phyloP scores from a whole-genome alignment of 139 green algal genomes.

The Asterochloris sp. region DNA sequence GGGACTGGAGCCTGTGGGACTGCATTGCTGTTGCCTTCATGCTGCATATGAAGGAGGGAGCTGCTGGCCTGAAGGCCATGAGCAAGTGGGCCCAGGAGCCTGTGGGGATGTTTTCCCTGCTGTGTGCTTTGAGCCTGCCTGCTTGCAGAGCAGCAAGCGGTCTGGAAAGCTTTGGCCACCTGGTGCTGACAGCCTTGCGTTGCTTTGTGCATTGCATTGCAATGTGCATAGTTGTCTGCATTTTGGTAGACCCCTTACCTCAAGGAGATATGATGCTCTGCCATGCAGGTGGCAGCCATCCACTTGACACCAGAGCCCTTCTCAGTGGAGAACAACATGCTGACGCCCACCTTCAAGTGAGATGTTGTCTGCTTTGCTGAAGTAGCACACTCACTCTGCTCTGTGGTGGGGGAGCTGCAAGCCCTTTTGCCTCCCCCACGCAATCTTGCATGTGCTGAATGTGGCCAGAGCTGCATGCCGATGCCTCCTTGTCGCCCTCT shows the following conservation, averaged over 20 bases:
- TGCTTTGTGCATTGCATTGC: neutral
- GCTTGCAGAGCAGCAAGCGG: neutral
- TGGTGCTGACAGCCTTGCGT: neutral
- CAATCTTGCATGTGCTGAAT: no score
- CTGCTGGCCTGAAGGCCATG: neutral
- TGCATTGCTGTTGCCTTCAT: neutral
- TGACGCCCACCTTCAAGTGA: conserved; percentile 90
- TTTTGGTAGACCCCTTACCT: neutral
- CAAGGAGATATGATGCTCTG: neutral
- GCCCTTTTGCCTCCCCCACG: no score
- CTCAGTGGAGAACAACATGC: conserved; percentile 83
- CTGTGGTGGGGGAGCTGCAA: no score
- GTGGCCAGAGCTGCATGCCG: no score
- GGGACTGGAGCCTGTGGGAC: neutral
- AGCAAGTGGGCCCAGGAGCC: neutral
- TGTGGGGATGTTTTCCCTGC: neutral
- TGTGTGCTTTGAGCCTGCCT: neutral
- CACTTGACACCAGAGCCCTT: conserved; percentile 80
- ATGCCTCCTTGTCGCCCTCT: no score
- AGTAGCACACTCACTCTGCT: conserved; percentile 1
- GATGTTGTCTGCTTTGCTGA: conserved; percentile 9
- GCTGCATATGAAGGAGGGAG: neutral
- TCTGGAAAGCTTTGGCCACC: neutral
- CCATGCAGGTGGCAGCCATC: conserved; percentile 61
- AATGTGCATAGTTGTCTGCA: neutral